Conservation (phyloP, 371 early-diverging fungal species). For the Mortierella sp. region DNA sequence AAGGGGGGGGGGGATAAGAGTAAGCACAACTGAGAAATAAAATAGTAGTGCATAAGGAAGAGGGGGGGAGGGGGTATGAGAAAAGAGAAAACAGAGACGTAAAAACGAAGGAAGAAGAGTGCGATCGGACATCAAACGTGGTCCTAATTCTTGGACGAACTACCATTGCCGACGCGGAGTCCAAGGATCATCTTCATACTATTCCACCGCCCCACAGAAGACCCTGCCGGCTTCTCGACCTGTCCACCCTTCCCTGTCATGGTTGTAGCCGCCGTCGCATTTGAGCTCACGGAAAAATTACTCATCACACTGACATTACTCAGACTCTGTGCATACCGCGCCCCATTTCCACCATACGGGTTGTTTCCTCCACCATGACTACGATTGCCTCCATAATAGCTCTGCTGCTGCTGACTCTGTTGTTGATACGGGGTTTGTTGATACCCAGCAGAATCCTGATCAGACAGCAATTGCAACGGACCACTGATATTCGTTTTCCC, state of each 20-base stretch:
- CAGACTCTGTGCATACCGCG: constrained; percentile 31
- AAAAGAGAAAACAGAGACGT: too few species aligned
- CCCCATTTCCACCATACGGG: constrained; percentile 10
- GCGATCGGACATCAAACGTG: too few species aligned
- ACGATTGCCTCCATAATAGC: background rate
- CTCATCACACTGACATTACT: constrained; percentile 29
- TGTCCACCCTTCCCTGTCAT: background rate
- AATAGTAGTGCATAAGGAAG: too few species aligned
- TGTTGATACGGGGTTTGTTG: background rate
- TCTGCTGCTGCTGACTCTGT: background rate
- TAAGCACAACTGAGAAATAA: too few species aligned
- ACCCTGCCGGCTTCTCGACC: background rate
- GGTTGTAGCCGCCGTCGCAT: background rate
- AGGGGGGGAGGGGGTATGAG: too few species aligned
- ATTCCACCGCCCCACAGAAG: constrained; percentile 14
- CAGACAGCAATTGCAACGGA: constrained; percentile 26
- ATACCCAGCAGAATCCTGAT: background rate
- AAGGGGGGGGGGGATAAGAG: too few species aligned
- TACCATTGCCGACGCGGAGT: constrained; percentile 16
- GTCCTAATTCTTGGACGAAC: background rate
- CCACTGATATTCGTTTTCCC: constrained; percentile 26
- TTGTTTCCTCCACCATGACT: background rate
- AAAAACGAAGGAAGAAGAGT: too few species aligned
- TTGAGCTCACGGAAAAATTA: constrained; percentile 8
- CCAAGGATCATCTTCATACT: constrained; percentile 25